phyloP scores from a whole-genome alignment of 305 asterid species.

The Caryopteris hybrid region DNA sequence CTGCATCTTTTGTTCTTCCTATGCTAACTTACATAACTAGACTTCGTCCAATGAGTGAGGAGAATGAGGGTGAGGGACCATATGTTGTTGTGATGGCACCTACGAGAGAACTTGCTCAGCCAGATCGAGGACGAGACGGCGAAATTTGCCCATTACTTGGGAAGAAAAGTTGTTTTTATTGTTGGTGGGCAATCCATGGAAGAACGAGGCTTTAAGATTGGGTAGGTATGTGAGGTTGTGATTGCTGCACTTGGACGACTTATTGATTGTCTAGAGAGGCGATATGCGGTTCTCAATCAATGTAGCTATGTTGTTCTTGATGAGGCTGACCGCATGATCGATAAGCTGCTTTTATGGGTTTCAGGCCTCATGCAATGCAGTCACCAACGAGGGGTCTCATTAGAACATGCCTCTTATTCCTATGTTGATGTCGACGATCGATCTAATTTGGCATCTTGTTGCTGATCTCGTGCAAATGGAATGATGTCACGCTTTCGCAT shows the following conservation, averaged over 20 bases:
- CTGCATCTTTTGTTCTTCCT: slow-evolving; percentile 89
- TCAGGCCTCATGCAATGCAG: slow-evolving; percentile 84
- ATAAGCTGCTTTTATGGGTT: no score
- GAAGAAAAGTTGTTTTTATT: no score
- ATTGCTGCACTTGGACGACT: slow-evolving; percentile 94
- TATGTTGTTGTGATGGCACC: slow-evolving; percentile 98
- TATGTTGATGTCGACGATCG: no score
- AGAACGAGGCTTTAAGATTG: slow-evolving; percentile 70
- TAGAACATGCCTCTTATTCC: no score
- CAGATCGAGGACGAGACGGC: slow-evolving; percentile 81
- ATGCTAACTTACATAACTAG: slow-evolving; percentile 76
- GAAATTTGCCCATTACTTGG: slow-evolving; percentile 71
- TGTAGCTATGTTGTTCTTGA: slow-evolving; percentile 88
- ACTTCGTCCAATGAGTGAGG: slow-evolving; percentile 73
- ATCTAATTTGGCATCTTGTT: no score
- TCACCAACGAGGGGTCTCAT: no score
- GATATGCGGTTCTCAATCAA: slow-evolving; percentile 77
- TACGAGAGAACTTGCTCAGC: slow-evolving; percentile 80
- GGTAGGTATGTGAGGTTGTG: slow-evolving; percentile 92
- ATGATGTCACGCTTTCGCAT: no score
- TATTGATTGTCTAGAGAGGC: slow-evolving; percentile 73
- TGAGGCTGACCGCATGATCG: slow-evolving; percentile 94
- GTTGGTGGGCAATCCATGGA: slow-evolving; percentile 92
- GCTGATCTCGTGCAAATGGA: no score
- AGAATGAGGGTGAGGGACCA: slow-evolving; percentile 77